Conservation (phyloP, 768 basidiomycete species). For the Kondoa subrosea region DNA sequence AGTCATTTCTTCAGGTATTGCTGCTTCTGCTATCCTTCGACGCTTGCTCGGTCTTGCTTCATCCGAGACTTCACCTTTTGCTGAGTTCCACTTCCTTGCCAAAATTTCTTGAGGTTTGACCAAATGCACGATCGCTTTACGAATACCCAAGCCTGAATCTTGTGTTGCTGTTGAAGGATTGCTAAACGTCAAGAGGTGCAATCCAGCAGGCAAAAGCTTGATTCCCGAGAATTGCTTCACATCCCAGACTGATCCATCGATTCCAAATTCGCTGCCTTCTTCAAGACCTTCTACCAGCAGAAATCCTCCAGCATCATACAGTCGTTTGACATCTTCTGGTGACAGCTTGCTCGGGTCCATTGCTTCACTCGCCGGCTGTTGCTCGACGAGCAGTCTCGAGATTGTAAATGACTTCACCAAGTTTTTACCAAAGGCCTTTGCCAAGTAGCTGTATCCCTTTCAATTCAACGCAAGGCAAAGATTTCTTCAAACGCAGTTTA, state of each 20-base stretch:
- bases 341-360: conserved; percentile 21
- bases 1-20: conserved; percentile 10
- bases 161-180: conserved; percentile 21
- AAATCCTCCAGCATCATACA: conserved; percentile 32
- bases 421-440: conserved; percentile 25
- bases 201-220: conserved; percentile 34
- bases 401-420: conserved; percentile 7
- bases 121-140: conserved; percentile 28
- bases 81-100: conserved; percentile 27
- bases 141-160: conserved; percentile 26
- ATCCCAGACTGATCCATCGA: conserved; percentile 30
- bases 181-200: conserved; percentile 33
- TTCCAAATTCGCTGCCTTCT: conserved; percentile 32
- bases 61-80: conserved; percentile 24
- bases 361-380: too few relatives aligned
- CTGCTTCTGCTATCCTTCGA: not conserved
- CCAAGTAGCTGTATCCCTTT: conserved; percentile 22
- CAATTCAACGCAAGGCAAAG: conserved; percentile 15
- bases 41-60: not conserved
- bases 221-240: conserved; percentile 27
- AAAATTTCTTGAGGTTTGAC: conserved; percentile 24
- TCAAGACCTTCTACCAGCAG: conserved; percentile 30
- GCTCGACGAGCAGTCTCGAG: too few relatives aligned
- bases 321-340: conserved; percentile 28
- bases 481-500: conserved; percentile 18